Base-by-base conservation (phyloP, 1,139 yeast genomes). In the Yamadazyma epiphylla region DNA sequence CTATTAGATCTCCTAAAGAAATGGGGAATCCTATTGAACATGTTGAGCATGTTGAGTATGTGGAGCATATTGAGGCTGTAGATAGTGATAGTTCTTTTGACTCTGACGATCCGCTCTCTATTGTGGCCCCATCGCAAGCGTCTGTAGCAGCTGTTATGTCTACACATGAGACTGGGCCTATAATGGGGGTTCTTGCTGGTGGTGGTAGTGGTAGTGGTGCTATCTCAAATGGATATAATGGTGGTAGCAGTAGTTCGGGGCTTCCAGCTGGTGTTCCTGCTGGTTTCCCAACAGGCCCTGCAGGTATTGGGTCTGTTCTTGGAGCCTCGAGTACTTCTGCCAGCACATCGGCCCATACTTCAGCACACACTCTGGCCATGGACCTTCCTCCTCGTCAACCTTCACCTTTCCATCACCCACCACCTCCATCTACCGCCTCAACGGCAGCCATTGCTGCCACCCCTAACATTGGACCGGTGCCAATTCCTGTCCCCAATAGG, bases 331-430 rank as follows among this genome's bases (percentile, higher is more conserved):
- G n/a, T 8, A 7, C 22, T 20, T n/a, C n/a, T n/a, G n/a, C n/a
- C n/a, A n/a, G n/a, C n/a, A n/a, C n/a, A n/a, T n/a, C n/a, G n/a
- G n/a, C n/a, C n/a, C n/a, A n/a, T n/a, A n/a, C n/a, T n/a, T n/a
- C n/a, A n/a, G 11, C 12, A 5, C 30, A 34, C 13, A 13, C 28
- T 6, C 34, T 30, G 26, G 22, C 29, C 15, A 30, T 28, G 23
- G 37, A 33, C 24, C 37, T 34, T n/a, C 13, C 30, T 16, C 17
- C 30, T 16, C 37, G 41, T 22, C 52, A 45, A 28, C 54, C 57
- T 5, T 41, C 47, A 16, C 47, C 46, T 13, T 43, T 33, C 24
- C 16, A 32, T 15, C 35, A 37, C 15, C 36, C 42, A 12, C 19
- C 33, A 9, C 14, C 31, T 10, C 12, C 10, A 9, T 21, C 23